Evolutionary conservation across 2,329 filamentous ascomycete genomes (phyloP).

Genomic region (Aaosphaeria arxii): DNA sequence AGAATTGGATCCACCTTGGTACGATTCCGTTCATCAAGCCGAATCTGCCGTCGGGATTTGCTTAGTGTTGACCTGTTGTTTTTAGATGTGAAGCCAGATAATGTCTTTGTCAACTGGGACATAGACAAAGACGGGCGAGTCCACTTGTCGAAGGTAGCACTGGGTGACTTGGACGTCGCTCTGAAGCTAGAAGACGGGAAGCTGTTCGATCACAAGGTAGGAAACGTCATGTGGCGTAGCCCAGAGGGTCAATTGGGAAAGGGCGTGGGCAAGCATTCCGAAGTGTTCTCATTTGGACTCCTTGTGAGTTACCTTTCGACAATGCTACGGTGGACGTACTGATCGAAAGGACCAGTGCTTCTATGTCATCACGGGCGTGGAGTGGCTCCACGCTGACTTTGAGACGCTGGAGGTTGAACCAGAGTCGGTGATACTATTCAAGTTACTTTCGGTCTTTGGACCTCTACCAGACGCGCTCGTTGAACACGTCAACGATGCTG

Average conservation of each 20-base stretch:
- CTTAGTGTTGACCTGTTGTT: not conserved
- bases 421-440: not conserved
- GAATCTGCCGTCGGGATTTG: too few species aligned
- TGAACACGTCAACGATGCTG: not conserved
- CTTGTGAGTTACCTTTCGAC: slow-evolving; percentile 3
- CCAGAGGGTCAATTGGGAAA: slow-evolving; percentile 10
- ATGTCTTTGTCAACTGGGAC: not conserved
- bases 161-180: not conserved
- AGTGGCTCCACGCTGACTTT: not conserved
- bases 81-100: not conserved
- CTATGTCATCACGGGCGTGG: not conserved
- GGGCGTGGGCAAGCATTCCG: slow-evolving; percentile 7
- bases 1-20: slow-evolving; percentile 5
- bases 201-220: not conserved
- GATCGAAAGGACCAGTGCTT: too few species aligned
- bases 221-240: slow-evolving; percentile 8
- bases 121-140: not conserved
- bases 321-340: not conserved
- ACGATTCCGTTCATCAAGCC: not conserved
- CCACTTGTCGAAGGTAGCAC: not conserved
- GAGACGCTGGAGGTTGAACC: not conserved
- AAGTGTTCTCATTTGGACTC: slow-evolving; percentile 11
- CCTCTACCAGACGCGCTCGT: not conserved
- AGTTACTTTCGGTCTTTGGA: not conserved
- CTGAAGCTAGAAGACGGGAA: not conserved